Base-by-base conservation (phyloP, 768 basidiomycete genomes). In the Tylopilus sp. region DNA sequence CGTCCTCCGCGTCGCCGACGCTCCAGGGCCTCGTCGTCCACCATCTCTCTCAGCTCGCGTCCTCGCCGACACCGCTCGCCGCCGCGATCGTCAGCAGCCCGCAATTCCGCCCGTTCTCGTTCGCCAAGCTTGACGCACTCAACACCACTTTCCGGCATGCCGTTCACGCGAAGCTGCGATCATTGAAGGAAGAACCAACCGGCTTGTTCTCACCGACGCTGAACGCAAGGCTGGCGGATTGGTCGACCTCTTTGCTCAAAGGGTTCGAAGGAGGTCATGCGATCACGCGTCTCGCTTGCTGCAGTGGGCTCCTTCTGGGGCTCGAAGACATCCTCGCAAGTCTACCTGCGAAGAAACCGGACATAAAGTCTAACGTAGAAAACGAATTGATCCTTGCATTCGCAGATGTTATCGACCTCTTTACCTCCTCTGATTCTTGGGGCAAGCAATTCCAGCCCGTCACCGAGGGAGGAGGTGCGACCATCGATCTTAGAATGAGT, bases 391-490 rank as follows among this genome's bases (percentile, higher is more conserved):
- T 90, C 28, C 72, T 92, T 25, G 80, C 86, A 4, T 73, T 89
- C 25, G 88, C 89, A 9, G 88, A 90, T 63, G 78, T 86, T 22
- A 79, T 90, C 65, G 88, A 90, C 58, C 69, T 77, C 12, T 83
- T 85, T 55, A 59, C 63, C 17, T 64, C 63, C 8, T 69, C 72
- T 6, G 68, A 65, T 43, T 74, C 73, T 16, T 89, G 88, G 88
- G 82, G 85, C 63, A 78, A 74, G 47, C 87, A 90, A 60, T 89
- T 89, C 63, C 76, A 76, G 52, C 78, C 79, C n/a, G 72, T 72
- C 17, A 71, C 75, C 7, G 76, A 78, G 57, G 76, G 71, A 62
- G 72, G 57, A 53, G 71, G 72, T 64, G 71, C 71, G 69, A 54
- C n/a, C 12, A 50, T 29, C 36, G 26, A 10, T 28, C 19, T 26